Evolutionary conservation across 2,329 filamentous ascomycete species (phyloP).

Genomic region (Aspergillus uvarum): DNA sequence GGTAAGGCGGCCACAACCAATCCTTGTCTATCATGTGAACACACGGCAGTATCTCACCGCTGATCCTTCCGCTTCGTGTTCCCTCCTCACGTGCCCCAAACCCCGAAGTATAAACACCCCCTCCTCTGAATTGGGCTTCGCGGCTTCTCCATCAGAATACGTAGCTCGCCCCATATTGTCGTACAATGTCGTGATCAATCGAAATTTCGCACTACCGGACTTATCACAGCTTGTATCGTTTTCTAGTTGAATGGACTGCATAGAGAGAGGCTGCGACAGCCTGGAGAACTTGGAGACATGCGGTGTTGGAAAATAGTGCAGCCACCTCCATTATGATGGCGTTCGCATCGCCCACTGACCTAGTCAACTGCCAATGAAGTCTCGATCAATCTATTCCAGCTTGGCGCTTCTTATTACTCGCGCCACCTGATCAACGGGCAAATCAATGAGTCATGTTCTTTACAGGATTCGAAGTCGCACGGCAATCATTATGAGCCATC

Average conservation of each 20-base stretch:
- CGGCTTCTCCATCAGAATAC: neutral
- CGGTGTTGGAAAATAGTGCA: neutral
- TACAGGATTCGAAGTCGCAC: neutral
- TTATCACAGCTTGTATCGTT: neutral
- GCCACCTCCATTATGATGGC: neutral
- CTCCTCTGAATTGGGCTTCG: neutral
- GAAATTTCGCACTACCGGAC: neutral
- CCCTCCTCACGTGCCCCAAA: neutral
- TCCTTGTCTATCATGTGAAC: neutral
- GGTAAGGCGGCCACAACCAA: neutral
- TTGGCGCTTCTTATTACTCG: neutral
- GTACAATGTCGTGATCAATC: neutral
- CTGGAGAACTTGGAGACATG: neutral
- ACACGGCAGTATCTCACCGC: slow-evolving; percentile 5
- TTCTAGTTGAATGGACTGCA: neutral
- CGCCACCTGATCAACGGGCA: neutral
- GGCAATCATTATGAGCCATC: neutral
- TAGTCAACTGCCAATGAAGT: neutral
- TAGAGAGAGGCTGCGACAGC: neutral
- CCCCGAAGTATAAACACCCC: neutral
- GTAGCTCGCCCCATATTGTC: neutral
- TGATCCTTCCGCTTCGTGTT: neutral
- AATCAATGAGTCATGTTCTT: neutral
- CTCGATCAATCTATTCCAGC: neutral
- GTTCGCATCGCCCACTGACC: neutral